Conservation (phyloP, 495 filamentous ascomycete genomes). For the Choiromyces venosus region DNA sequence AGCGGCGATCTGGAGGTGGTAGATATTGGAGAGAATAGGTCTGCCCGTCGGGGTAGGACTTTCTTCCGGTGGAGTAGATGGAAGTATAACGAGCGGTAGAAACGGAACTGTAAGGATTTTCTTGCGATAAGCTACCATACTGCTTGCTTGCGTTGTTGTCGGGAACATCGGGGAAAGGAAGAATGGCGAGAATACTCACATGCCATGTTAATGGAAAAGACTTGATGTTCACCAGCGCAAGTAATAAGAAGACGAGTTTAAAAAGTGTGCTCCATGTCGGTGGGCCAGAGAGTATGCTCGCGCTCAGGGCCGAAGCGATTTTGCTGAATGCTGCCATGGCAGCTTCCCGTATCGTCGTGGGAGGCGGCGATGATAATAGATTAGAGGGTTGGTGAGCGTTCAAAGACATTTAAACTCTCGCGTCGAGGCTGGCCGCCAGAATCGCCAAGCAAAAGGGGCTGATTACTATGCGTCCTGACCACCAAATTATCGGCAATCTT, state of each 20-base stretch:
- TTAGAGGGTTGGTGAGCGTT: neutral
- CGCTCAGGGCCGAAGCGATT: conserved; percentile 6
- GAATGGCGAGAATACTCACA: conserved; percentile 47
- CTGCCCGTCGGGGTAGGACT: conserved; percentile 36
- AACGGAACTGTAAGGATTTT: conserved; percentile 50
- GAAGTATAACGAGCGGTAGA: conserved; percentile 57
- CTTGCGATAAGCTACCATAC: conserved; percentile 4
- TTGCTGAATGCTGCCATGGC: conserved; percentile 29
- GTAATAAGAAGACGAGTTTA: conserved; percentile 43
- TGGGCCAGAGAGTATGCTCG: conserved; percentile 1
- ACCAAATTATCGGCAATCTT: neutral
- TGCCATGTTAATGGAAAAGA: conserved; percentile 72
- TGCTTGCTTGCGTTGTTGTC: neutral
- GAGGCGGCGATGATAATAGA: neutral
- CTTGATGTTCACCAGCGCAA: conserved; percentile 62
- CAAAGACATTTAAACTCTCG: neutral
- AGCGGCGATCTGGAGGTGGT: conserved; percentile 55
- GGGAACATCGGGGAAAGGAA: neutral
- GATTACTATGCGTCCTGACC: neutral
- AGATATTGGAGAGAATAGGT: conserved; percentile 62
- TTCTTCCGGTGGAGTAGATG: conserved; percentile 54
- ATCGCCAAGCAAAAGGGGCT: neutral
- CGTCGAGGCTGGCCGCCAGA: neutral
- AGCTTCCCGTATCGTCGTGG: neutral
- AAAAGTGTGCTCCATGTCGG: conserved; percentile 17